Conservation (phyloP, 352 stramenopile species). For the Phytophthora tentaculata region DNA sequence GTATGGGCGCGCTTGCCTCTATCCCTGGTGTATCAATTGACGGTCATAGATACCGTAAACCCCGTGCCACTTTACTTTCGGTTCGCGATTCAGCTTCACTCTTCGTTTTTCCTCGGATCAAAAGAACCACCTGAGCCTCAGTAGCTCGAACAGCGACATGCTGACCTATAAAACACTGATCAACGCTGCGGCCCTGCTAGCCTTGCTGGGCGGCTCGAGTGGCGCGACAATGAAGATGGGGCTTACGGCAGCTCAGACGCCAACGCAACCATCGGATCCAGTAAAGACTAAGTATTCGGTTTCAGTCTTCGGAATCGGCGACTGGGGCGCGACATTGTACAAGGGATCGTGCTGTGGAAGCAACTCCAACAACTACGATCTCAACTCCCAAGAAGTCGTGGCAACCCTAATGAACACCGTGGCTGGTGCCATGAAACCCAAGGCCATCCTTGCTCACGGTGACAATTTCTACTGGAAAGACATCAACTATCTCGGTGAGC, state of each 20-base stretch:
- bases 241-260: background rate
- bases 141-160: background rate
- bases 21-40: too few species aligned
- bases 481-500: constrained; percentile 18
- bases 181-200: background rate
- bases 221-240: background rate
- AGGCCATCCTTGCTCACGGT: constrained; percentile 16
- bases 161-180: background rate
- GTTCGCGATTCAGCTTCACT: too few species aligned
- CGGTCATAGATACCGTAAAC: too few species aligned
- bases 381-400: constrained; percentile 3
- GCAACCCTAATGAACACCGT: constrained; percentile 31
- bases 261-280: constrained; percentile 18
- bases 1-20: too few species aligned
- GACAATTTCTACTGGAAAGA: constrained; percentile 19
- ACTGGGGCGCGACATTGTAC: constrained; percentile 22
- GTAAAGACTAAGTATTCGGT: constrained; percentile 31
- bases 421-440: constrained; percentile 17
- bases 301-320: constrained; percentile 26
- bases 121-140: too few species aligned
- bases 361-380: constrained; percentile 28
- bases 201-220: background rate
- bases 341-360: constrained; percentile 25
- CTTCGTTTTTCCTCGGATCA: too few species aligned
- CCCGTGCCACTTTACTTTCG: too few species aligned